These are phyloP conservation scores for Cydonia oblonga DNA, from an alignment of 331 rosid genomes.

Conservation along the genomic window DNA sequence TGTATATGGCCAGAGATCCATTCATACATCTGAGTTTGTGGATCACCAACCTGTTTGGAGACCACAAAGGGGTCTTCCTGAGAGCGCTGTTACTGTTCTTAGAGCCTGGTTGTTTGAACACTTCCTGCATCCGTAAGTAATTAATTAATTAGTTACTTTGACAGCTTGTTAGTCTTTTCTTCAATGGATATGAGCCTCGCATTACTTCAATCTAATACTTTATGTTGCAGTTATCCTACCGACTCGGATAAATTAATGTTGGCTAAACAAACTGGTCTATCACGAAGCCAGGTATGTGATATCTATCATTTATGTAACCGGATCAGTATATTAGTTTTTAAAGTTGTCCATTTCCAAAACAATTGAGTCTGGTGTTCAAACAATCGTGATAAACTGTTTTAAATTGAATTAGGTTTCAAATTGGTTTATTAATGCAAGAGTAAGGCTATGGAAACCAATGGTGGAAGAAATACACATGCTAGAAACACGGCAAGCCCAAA, in stretches of 20 bases:
- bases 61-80: conserved; percentile 96
- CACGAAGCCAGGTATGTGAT: conserved; percentile 78
- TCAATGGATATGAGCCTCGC: background rate
- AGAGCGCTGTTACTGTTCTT: conserved; percentile 75
- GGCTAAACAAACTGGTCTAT: conserved; percentile 93
- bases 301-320: background rate
- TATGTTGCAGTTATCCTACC: conserved; percentile 66
- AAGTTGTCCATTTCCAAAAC: background rate
- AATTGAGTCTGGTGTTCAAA: background rate
- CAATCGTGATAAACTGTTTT: background rate
- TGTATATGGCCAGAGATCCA: conserved; percentile 34
- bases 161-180: background rate
- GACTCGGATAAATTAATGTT: conserved; percentile 83
- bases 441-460: conserved; percentile 98
- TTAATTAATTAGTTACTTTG: background rate
- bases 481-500: conserved; percentile 62
- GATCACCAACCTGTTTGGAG: conserved; percentile 90
- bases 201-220: background rate
- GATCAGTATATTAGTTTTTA: background rate
- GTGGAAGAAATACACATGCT: conserved; percentile 92
- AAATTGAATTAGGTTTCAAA: conserved; percentile 57
- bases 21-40: conserved; percentile 37
- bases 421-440: conserved; percentile 99
- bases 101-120: conserved; percentile 92
- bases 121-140: conserved; percentile 88